phyloP scores from a whole-genome alignment of 257 asterid genomes.

The Coffea eugenioides region DNA sequence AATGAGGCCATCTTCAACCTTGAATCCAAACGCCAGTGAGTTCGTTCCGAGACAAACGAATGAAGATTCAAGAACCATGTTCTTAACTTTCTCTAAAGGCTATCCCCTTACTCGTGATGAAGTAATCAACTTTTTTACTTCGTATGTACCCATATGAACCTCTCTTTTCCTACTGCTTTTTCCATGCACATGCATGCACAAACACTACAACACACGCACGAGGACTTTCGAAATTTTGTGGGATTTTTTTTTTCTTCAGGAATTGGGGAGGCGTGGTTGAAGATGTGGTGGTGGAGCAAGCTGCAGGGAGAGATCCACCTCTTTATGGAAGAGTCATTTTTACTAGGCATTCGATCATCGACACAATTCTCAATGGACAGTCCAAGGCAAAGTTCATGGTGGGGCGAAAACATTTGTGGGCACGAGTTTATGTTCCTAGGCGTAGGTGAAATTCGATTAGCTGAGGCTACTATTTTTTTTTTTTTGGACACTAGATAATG shows the following conservation, averaged over 20 bases:
- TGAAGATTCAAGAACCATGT: constrained; percentile 20
- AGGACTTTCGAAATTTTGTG: background rate
- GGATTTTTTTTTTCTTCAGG: background rate
- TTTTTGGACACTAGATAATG: too few species aligned
- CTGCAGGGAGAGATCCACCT: constrained; percentile 4
- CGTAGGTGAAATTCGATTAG: constrained; percentile 11
- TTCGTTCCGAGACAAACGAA: constrained; percentile 1
- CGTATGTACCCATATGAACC: constrained; percentile 5
- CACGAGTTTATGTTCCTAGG: constrained; percentile 17
- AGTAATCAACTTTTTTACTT: constrained; percentile 14
- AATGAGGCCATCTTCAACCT: background rate
- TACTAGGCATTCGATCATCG: background rate
- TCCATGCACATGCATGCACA: background rate
- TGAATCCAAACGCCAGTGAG: constrained; percentile 14
- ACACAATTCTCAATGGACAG: constrained; percentile 17
- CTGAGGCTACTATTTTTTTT: background rate
- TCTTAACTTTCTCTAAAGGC: constrained; percentile 22
- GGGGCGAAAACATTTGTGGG: constrained; percentile 25
- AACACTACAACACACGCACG: background rate
- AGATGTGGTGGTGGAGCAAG: constrained; percentile 18
- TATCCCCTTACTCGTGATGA: constrained; percentile 14
- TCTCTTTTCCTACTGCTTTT: background rate
- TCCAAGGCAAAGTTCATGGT: constrained; percentile 24
- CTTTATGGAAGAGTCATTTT: constrained; percentile 18
- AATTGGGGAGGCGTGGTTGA: constrained; percentile 24